Base-by-base conservation (phyloP, 2,329 filamentous ascomycete species). In the Aspergillus niger region DNA sequence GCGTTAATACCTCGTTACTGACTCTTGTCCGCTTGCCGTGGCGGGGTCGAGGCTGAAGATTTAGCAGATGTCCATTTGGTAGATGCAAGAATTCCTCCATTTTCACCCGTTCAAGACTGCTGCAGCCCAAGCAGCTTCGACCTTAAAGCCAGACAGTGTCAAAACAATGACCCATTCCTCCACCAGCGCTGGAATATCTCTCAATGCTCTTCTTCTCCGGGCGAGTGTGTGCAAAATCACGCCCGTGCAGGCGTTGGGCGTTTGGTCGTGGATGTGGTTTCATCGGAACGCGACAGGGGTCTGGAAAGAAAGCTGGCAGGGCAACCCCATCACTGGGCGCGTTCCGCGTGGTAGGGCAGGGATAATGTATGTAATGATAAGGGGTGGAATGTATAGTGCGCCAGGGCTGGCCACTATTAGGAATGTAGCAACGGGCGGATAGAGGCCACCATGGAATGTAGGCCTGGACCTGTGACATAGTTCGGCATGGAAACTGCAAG, bases 41-140 rank as follows among this genome's bases (percentile, higher is more conserved):
- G 15, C 62, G 63, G 32, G 62, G 59, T 56, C 71, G 71, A 39
- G 70, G 61, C 39, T 68, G 68, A 38, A 74, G 67, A 52, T 72
- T 74, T 53, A 74, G 66, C 10, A 73, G 57, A 51, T 73, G 70
- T 62, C 68, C 69, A 48, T 69, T 67, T 10, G 71, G 69, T 48
- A 72, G 60, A 60, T 71, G 64, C 49, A 74, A 63, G 47, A 63
- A 57, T 41, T 62, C 63, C 47, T 69, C 69, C 72, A 75, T 75
- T 28, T 62, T 71, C 62, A 57, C 49, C 48, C 56, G 54, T 51
- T 26, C 22, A 24, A 7, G 36, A 41, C 43, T 20, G 30, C 17
- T 17, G 52, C 39, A 32, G 24, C 24, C 41, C 50, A 63, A 56
- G 38, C 50, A 49, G 41, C 39, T 48, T 63, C 55, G 63, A 67